Base-by-base conservation (phyloP, 768 basidiomycete genomes). In the Macrolepiota albuminosa region DNA sequence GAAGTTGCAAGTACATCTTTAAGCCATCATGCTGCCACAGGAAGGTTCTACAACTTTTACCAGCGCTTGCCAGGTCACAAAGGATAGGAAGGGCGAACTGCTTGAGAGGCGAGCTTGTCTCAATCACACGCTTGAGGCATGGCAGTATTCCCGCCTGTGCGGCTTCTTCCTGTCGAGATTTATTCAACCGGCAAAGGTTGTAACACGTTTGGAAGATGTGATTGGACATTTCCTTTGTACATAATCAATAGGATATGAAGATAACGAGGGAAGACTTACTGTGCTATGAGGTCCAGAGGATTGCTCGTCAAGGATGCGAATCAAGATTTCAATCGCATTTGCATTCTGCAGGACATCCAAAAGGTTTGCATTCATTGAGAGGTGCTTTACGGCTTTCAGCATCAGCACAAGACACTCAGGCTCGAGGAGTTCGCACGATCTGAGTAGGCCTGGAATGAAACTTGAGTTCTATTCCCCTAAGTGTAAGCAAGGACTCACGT, bases 121-220 rank as follows among this genome's bases (percentile, higher is more conserved):
- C 84, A 64, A 97, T 93, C 56, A 98, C 89, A 6, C 87, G 85
- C 72, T 94, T 91, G 45, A 99, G 81, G 65, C 91, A 85, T 3
- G 97, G 95, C 29, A 99, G 87, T 59, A 97, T 93, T 11, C 95
- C 96, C 8, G 93, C 93, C 68, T 95, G 89, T 1, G 95, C 96
- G 13, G 97, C 95, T 72, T 98, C 97, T 73, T 98, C 97, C 71
- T 98, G 96, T 54, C 97, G 81, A 2, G 86, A 84, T 73, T 97
- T 97, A 75, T 95, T 95, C 61, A 99, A 77, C 6, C 95, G 86
- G 70, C 95, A 98, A 18, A 99, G 87, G 65, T 96, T 96, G 78
- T 93, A 98, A 68, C 95, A 93, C 2, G 95, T 94, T 73, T 97
- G 95, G 81, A 98, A 95, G 61, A 97, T 86, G 67, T 98, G 94